These are phyloP conservation scores for Ogataea thermomethanolica DNA, from an alignment of 805 yeast genomes.

Conservation along the genomic window DNA sequence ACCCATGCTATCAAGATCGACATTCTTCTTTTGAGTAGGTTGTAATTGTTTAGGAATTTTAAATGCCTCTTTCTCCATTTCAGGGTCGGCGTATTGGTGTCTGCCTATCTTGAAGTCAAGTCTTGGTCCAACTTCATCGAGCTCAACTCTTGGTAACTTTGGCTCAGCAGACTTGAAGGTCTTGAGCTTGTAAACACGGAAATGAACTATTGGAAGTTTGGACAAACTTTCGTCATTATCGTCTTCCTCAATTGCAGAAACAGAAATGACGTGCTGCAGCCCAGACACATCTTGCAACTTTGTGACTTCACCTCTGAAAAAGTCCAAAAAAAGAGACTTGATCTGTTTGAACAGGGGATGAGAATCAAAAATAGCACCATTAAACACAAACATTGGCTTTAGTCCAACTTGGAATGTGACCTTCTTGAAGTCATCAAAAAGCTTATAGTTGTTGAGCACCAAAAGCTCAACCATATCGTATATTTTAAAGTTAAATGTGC, in stretches of 20 bases:
- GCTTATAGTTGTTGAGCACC: constrained; percentile 62
- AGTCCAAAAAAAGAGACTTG: constrained; percentile 85
- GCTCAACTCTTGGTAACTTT: constrained; percentile 88
- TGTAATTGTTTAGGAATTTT: constrained; percentile 77
- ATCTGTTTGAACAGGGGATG: constrained; percentile 83
- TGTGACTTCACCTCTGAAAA: constrained; percentile 81
- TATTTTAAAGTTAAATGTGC: constrained; percentile 86
- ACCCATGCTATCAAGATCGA: constrained; percentile 84
- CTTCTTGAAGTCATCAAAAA: constrained; percentile 76
- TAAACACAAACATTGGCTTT: constrained; percentile 91
- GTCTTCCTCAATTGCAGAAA: constrained; percentile 72
- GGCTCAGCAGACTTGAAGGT: constrained; percentile 75
- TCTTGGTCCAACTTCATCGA: constrained; percentile 94
- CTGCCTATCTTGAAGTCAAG: constrained; percentile 91
- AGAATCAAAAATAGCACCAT: constrained; percentile 86
- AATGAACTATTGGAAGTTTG: constrained; percentile 74
- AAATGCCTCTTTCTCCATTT: constrained; percentile 85
- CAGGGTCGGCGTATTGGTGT: constrained; percentile 75
- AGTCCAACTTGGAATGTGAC: constrained; percentile 81
- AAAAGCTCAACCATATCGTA: constrained; percentile 93
- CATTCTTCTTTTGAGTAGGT: constrained; percentile 82
- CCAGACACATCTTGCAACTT: constrained; percentile 92
- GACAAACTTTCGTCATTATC: constrained; percentile 60
- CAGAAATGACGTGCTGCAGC: constrained; percentile 81
- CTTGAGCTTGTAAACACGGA: constrained; percentile 86